phyloP scores from a whole-genome alignment of 345 rosid genomes.

The Orychophragmus violaceus region DNA sequence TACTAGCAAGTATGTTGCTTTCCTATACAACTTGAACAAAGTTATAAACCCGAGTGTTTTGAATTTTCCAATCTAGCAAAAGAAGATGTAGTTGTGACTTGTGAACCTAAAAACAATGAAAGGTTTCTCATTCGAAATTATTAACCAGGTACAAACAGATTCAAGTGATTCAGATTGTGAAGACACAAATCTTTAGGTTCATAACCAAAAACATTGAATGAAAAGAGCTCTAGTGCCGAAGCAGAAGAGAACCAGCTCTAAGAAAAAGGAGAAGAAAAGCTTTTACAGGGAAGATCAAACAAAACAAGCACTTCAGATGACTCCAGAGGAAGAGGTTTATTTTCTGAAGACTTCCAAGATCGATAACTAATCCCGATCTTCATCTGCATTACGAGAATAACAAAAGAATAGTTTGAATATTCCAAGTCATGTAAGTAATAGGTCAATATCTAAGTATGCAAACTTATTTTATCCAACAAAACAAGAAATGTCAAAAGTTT shows the following conservation, averaged over 20 bases:
- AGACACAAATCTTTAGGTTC: constrained; percentile 7
- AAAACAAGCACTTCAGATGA: constrained; percentile 10
- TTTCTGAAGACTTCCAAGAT: neutral
- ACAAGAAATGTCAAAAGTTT: too few relatives aligned
- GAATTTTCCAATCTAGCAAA: neutral
- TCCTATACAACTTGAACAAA: neutral
- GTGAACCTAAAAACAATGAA: neutral
- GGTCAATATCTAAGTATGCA: neutral
- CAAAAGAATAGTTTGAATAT: neutral
- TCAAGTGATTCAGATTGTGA: constrained; percentile 7
- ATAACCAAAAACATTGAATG: neutral
- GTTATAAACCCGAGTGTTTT: neutral
- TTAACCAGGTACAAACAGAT: constrained; percentile 20
- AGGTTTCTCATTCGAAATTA: constrained; percentile 25
- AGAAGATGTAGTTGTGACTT: neutral
- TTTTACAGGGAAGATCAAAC: constrained; percentile 12
- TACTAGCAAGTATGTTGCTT: neutral
- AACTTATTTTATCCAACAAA: neutral
- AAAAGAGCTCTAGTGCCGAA: neutral
- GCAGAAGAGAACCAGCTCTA: constrained; percentile 11
- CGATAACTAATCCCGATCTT: constrained; percentile 26
- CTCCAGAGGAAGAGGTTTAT: neutral
- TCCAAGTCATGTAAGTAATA: neutral
- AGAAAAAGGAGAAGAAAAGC: neutral
- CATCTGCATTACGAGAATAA: constrained; percentile 25